A percentile compares a stretch with the other conserved stretches of the same genome.
Conservation (phyloP, 208 protist species). For the Phytomonas francai region DNA sequence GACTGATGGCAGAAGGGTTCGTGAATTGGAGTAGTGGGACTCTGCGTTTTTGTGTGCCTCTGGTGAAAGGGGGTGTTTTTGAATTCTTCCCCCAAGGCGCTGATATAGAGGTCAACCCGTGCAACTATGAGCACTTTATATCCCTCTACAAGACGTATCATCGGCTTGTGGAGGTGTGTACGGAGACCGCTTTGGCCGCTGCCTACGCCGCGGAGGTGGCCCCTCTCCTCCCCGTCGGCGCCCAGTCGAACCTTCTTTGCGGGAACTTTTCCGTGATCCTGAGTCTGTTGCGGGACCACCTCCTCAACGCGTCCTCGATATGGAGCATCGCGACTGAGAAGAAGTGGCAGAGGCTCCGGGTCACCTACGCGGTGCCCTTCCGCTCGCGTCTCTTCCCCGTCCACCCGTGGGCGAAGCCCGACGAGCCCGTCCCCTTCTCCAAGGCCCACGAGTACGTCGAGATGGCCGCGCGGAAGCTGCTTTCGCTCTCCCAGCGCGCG, state of each 20-base stretch:
- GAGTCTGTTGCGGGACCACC: slow-evolving; percentile 32
- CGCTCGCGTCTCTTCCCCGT: slow-evolving; percentile 32
- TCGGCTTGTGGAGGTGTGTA: slow-evolving; percentile 10
- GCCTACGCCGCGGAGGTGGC: slow-evolving; percentile 20
- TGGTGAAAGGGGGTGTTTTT: slow-evolving; percentile 30
- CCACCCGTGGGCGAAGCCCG: slow-evolving; percentile 14
- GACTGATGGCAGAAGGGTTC: slow-evolving; percentile 17
- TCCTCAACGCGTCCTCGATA: slow-evolving; percentile 25
- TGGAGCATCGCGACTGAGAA: slow-evolving; percentile 30
- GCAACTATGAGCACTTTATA: slow-evolving; percentile 43
- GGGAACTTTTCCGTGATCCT: slow-evolving; percentile 31
- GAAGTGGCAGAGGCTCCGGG: slow-evolving; percentile 31
- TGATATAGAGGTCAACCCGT: slow-evolving; percentile 35
- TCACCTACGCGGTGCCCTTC: slow-evolving; percentile 49
- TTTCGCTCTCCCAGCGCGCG: neutral
- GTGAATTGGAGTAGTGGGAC: neutral
- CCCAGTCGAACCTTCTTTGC: slow-evolving; percentile 24
- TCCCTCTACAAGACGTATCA: slow-evolving; percentile 22
- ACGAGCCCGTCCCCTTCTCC: slow-evolving; percentile 19
- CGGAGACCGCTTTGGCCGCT: slow-evolving; percentile 10
- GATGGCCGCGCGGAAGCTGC: slow-evolving; percentile 16
- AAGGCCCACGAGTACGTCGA: slow-evolving; percentile 25
- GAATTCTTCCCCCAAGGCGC: slow-evolving; percentile 52
- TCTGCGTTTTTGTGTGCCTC: slow-evolving; percentile 42
- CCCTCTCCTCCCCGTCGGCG: slow-evolving; percentile 24